Percentiles rank a stretch among this genome's conserved stretches.
Evolutionary conservation across 2,329 filamentous ascomycete species (phyloP).

Genomic region (Phialophora macrospora): DNA sequence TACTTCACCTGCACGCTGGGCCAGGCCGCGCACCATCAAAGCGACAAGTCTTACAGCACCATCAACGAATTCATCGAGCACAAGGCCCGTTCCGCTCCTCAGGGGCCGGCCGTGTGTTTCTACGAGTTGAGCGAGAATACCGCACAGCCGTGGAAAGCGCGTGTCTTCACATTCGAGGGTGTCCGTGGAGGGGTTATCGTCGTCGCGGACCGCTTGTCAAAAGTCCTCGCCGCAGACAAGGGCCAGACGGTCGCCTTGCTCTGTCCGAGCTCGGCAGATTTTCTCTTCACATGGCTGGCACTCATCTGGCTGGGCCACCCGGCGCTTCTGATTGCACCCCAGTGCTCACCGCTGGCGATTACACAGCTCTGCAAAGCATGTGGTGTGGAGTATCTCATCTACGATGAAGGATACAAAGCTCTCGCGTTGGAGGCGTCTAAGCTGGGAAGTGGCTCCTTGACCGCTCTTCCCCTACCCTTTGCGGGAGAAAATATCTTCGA

Average conservation of each 20-base stretch:
- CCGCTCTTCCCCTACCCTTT: slow-evolving; percentile 16
- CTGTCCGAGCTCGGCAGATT: slow-evolving; percentile 61
- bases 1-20: slow-evolving; percentile 68
- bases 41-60: slow-evolving; percentile 45
- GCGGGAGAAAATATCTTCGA: slow-evolving; percentile 16
- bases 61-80: slow-evolving; percentile 58
- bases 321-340: slow-evolving; percentile 63
- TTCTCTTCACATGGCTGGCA: slow-evolving; percentile 65
- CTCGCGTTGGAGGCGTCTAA: slow-evolving; percentile 23
- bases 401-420: slow-evolving; percentile 46
- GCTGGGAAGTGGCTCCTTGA: background rate
- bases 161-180: slow-evolving; percentile 29
- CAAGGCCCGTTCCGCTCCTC: slow-evolving; percentile 49
- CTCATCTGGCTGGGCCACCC: slow-evolving; percentile 61
- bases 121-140: slow-evolving; percentile 4
- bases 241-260: slow-evolving; percentile 57
- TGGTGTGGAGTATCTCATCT: slow-evolving; percentile 51
- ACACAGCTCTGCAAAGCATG: slow-evolving; percentile 59
- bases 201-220: slow-evolving; percentile 30
- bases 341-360: slow-evolving; percentile 55
- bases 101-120: slow-evolving; percentile 58
- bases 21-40: slow-evolving; percentile 53
- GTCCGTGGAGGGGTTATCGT: slow-evolving; percentile 11
- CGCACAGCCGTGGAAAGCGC: slow-evolving; percentile 11
- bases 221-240: slow-evolving; percentile 26